A percentile compares a stretch with the other conserved stretches of the same genome.
Conservation (phyloP, 352 stramenopile genomes). For the Salisapilia sapeloensis region DNA sequence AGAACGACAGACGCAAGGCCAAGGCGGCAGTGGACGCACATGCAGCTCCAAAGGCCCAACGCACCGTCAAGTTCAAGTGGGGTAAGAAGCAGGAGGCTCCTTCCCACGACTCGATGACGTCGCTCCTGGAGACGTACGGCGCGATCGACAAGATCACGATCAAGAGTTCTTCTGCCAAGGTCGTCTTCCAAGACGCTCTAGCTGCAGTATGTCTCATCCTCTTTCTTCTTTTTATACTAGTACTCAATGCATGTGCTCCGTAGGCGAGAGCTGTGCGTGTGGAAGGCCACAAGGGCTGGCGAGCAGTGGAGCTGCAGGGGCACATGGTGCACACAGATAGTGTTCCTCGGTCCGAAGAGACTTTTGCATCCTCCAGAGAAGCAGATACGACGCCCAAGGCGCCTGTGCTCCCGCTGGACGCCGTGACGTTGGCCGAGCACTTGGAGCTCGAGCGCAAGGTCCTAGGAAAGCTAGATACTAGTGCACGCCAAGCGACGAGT, state of each 20-base stretch:
- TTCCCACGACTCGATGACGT: constrained; percentile 56
- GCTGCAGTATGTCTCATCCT: constrained; percentile 15
- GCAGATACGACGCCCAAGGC: constrained; percentile 3
- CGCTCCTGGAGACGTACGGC: constrained; percentile 32
- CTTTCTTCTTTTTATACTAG: neutral
- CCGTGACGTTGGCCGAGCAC: constrained; percentile 32
- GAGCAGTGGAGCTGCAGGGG: constrained; percentile 49
- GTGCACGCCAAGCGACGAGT: constrained; percentile 9
- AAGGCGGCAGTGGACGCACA: no score
- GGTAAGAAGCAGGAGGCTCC: constrained; percentile 44
- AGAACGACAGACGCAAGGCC: no score
- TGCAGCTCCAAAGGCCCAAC: constrained; percentile 27
- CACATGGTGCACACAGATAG: constrained; percentile 51
- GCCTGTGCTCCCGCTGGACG: constrained; percentile 12
- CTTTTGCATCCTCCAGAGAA: constrained; percentile 1
- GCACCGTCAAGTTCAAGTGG: constrained; percentile 70
- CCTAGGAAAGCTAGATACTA: constrained; percentile 24
- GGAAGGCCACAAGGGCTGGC: constrained; percentile 63
- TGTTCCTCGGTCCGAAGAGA: constrained; percentile 5
- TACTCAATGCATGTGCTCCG: neutral
- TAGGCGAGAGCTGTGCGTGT: constrained; percentile 38
- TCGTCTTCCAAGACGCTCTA: constrained; percentile 26
- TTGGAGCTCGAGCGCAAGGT: constrained; percentile 35
- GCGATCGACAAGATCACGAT: constrained; percentile 51
- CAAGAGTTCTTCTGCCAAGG: constrained; percentile 46